Base-by-base conservation (phyloP, 2,329 filamentous ascomycete species). In the Zymoseptoria tritici region DNA sequence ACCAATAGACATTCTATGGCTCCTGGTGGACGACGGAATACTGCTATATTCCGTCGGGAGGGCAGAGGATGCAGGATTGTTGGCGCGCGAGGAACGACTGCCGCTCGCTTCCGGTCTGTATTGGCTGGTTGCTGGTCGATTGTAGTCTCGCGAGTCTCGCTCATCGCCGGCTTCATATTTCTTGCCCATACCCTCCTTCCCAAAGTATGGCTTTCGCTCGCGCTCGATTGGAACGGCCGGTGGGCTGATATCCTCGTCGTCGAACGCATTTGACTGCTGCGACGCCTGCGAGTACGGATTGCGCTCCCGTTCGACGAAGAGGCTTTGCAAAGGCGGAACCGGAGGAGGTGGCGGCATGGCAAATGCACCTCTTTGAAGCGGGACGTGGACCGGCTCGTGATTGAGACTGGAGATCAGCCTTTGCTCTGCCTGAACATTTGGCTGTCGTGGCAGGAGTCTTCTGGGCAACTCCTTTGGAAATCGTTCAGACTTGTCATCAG, bases 381-480 rank as follows among this genome's bases (percentile, higher is more conserved):
- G 75, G 20, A 81, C 73, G 55, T 77, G 72, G 64, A 79, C 64
- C 80, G 70, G 65, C 56, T 72, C 71, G 46, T 72, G 70, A 53
- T 66, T 66, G 53, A 72, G 58, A 52, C 69, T 71, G 51, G 82
- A 79, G 19, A 85, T 82, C 8, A 92, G 76, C 20, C 83, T 76
- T 62, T 85, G 82, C 58, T 84, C 81, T 0, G 83, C 77, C 31
- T 81, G 76, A 0, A 80, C 68, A 64, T 90, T 84, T 0, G 82
- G 78, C 7, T 74, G 72, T 0, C 77, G 76, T 0, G 91, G 91
- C 49, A 96, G 83, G 3, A 94, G 78, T 56, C 87, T 81, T 49
- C 90, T 80, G 0, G 89, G 86, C 2, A 96, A 80, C 66, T 91
- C 86, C 64, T 90, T 91, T 0, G 91, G 91, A 57, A 95, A 86